Evolutionary conservation across 306 rosid genomes (phyloP).

Genomic region (Delonix regia): DNA sequence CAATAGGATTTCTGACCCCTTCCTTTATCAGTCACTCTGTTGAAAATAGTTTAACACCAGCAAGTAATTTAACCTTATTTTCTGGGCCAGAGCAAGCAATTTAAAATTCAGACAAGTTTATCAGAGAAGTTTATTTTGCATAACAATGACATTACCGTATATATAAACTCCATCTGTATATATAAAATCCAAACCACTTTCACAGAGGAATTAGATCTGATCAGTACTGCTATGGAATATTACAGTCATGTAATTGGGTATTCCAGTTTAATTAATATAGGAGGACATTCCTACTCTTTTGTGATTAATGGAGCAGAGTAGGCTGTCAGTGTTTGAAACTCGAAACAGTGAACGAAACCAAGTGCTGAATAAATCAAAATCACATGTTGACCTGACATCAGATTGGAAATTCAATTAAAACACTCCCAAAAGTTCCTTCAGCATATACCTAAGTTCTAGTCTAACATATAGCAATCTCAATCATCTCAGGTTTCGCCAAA

Average conservation of each 20-base stretch:
- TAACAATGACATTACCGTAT: neutral
- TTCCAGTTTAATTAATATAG: neutral
- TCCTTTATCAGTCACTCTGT: neutral
- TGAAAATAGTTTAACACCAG: neutral
- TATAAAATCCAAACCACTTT: too few species aligned
- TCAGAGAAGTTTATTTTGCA: neutral
- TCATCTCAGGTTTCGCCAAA: too few species aligned
- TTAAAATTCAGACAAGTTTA: too few species aligned
- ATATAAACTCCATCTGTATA: neutral
- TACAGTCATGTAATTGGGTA: neutral
- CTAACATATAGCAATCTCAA: too few species aligned
- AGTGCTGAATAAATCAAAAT: neutral
- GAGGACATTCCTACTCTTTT: neutral
- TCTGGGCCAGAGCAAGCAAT: too few species aligned
- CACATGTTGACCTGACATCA: neutral
- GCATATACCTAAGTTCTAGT: too few species aligned
- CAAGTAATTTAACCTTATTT: constrained; percentile 5
- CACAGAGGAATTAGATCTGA: neutral
- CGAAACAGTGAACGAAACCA: neutral
- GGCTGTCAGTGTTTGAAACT: neutral
- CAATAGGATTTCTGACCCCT: neutral
- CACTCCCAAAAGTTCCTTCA: neutral
- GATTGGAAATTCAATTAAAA: neutral
- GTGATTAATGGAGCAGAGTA: neutral
- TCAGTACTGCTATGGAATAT: neutral